Conservation (phyloP, 1,284 basidiomycete genomes). For the Acaromyces ingoldii region DNA sequence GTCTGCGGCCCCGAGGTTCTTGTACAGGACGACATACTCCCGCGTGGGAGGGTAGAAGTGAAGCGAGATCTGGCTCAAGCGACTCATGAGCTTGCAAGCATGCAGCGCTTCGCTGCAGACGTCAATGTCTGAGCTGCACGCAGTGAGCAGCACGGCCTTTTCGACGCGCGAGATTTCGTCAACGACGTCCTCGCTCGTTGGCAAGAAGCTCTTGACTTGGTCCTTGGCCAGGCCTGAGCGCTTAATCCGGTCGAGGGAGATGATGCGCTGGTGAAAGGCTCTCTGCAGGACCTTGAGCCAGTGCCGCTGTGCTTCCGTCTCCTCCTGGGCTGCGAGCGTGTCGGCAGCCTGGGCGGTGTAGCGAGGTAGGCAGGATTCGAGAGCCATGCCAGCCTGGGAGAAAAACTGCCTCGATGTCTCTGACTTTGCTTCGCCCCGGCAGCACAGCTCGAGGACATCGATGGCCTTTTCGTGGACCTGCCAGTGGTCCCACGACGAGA, state of each 20-base stretch:
- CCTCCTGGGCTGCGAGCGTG: slow-evolving; percentile 19
- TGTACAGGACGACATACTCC: slow-evolving; percentile 30
- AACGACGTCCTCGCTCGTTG: background rate
- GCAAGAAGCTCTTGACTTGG: background rate
- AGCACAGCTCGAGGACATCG: too few relatives aligned
- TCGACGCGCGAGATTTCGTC: background rate
- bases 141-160: slow-evolving; percentile 22
- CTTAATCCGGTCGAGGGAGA: too few relatives aligned
- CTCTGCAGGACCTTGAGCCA: slow-evolving; percentile 9
- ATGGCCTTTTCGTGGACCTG: background rate
- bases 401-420: too few relatives aligned
- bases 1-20: slow-evolving; percentile 24
- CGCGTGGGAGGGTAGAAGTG: background rate
- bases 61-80: background rate
- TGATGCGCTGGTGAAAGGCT: background rate
- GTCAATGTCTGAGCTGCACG: slow-evolving; percentile 42
- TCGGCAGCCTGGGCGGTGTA: slow-evolving; percentile 25
- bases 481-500: slow-evolving; percentile 13
- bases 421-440: too few relatives aligned
- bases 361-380: slow-evolving; percentile 19
- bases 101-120: slow-evolving; percentile 37
- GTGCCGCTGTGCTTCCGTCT: slow-evolving; percentile 26
- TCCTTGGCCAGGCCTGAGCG: too few relatives aligned
- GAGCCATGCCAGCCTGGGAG: too few relatives aligned
- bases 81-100: slow-evolving; percentile 4